Percentiles rank a stretch among this genome's conserved stretches.
These are phyloP conservation scores for Lantana camara DNA, from an alignment of 257 asterid species.

Conservation along the genomic window DNA sequence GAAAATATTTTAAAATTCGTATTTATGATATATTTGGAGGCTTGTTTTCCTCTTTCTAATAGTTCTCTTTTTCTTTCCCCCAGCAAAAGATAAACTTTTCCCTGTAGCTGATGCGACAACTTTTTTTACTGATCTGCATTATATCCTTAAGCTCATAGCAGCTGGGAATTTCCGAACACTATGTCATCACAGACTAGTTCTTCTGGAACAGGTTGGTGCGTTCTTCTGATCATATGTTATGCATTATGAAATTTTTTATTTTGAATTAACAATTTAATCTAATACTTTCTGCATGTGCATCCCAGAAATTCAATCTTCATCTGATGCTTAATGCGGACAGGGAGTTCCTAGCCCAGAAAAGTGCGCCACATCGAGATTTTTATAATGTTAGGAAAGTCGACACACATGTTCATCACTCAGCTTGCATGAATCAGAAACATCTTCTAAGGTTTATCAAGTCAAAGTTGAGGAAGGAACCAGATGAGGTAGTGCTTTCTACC, in stretches of 20 bases:
- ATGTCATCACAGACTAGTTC: constrained; percentile 93
- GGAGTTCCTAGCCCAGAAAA: constrained; percentile 96
- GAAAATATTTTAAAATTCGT: background rate
- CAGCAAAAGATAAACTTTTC: constrained; percentile 84
- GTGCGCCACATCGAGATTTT: constrained; percentile 99
- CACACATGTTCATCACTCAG: constrained; percentile 99
- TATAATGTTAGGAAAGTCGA: constrained; percentile 97
- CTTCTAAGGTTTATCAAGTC: constrained; percentile 91
- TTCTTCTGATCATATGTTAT: constrained; percentile 14
- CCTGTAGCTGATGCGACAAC: constrained; percentile 93
- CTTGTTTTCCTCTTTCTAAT: constrained; percentile 24
- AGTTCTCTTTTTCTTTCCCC: constrained; percentile 29
- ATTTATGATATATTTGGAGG: constrained; percentile 10
- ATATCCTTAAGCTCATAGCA: constrained; percentile 93
- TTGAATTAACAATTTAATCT: constrained; percentile 9
- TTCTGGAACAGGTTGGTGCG: constrained; percentile 78
- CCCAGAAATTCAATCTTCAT: constrained; percentile 97
- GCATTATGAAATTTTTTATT: constrained; percentile 6
- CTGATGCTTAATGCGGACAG: constrained; percentile 99
- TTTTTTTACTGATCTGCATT: constrained; percentile 93
- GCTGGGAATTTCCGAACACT: constrained; percentile 90
- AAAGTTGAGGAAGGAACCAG: constrained; percentile 96
- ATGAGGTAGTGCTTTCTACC: constrained; percentile 60
- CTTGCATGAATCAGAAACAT: constrained; percentile 99
- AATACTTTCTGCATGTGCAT: constrained; percentile 7